Conservation (phyloP, 169 alveolate genomes). For the Plasmodium sp. region DNA sequence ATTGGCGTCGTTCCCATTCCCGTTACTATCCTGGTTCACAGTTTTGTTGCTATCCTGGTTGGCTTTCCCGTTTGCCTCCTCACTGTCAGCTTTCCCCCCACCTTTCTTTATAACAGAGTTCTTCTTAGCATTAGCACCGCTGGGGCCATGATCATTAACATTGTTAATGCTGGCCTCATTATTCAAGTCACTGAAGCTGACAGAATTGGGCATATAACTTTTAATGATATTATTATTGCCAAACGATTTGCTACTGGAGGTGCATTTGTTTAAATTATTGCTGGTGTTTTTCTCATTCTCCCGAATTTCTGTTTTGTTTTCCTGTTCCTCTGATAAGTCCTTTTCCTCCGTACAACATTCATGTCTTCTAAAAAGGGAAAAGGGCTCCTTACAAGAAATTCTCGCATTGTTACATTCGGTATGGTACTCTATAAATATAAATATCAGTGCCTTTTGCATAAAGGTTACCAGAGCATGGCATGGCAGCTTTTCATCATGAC, state of each 20-base stretch:
- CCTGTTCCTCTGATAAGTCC: constrained; percentile 71
- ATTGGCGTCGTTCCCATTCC: neutral
- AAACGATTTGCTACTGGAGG: constrained; percentile 16
- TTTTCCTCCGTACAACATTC: constrained; percentile 86
- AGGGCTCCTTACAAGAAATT: constrained; percentile 88
- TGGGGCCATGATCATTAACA: neutral
- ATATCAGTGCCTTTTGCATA: constrained; percentile 91
- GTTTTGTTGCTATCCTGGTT: neutral
- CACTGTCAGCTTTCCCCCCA: neutral
- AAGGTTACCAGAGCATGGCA: constrained; percentile 90
- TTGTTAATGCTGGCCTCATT: neutral
- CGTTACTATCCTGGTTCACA: neutral
- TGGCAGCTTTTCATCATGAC: constrained; percentile 90
- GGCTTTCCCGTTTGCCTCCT: neutral
- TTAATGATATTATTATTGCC: constrained; percentile 4
- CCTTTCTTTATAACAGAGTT: neutral
- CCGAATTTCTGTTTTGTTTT: constrained; percentile 5
- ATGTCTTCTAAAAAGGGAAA: constrained; percentile 88
- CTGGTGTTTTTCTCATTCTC: constrained; percentile 14
- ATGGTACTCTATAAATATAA: constrained; percentile 89
- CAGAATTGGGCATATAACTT: neutral
- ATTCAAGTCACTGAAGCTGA: neutral
- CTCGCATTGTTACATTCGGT: constrained; percentile 85
- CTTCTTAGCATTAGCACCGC: neutral
- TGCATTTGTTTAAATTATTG: constrained; percentile 28